These are phyloP conservation scores for Thoreauomyces humboldtii DNA, from an alignment of 192 early-diverging fungal species.

Conservation along the genomic window DNA sequence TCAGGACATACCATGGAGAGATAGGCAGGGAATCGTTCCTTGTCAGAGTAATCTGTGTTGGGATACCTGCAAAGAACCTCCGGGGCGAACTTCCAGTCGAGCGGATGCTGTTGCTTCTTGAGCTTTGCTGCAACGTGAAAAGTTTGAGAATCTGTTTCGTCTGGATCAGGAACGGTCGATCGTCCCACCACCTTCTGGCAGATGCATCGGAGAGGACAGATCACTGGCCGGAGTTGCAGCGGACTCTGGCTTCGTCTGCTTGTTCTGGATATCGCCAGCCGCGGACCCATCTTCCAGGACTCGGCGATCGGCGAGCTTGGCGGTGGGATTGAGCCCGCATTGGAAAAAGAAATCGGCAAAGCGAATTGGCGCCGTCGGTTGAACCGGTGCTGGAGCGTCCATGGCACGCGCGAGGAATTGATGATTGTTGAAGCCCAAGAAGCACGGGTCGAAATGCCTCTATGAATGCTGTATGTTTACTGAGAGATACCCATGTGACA, in stretches of 20 bases:
- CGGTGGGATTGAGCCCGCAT: conserved; percentile 30
- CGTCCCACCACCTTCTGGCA: conserved; percentile 21
- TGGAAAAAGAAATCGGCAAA: conserved; percentile 51
- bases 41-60: conserved; percentile 35
- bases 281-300: conserved; percentile 18
- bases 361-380: conserved; percentile 26
- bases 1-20: conserved; percentile 49
- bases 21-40: conserved; percentile 38
- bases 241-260: conserved; percentile 1
- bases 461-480: too few relatives aligned
- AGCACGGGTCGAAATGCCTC: too few relatives aligned
- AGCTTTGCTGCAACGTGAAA: conserved; percentile 20
- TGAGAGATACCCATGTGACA: too few relatives aligned
- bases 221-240: neutral
- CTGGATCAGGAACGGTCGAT: too few relatives aligned
- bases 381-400: neutral
- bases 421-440: too few relatives aligned
- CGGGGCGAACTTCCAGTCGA: conserved; percentile 40
- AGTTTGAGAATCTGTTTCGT: too few relatives aligned
- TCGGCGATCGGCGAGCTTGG: conserved; percentile 17
- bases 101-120: conserved; percentile 36
- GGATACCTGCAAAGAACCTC: conserved; percentile 43
- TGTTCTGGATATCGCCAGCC: conserved; percentile 9
- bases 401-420: too few relatives aligned
- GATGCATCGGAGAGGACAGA: neutral